Percentiles rank a stretch among this genome's conserved stretches.
These are phyloP conservation scores for Stagonosporopsis tanaceti DNA, from an alignment of 2,329 filamentous ascomycete genomes.

Conservation along the genomic window DNA sequence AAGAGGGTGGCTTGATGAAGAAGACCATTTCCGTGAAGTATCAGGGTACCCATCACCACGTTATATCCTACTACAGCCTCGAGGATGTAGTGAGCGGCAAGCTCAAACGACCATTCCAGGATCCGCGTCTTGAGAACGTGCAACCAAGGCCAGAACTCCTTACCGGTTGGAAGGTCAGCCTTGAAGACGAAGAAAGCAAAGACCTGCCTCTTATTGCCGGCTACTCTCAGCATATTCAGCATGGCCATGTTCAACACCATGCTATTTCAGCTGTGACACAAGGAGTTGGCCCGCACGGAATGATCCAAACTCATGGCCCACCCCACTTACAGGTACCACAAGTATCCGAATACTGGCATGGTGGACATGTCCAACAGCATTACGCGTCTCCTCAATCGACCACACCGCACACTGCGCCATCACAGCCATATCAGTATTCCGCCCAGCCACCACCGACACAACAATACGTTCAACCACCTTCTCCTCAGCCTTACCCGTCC, in stretches of 20 bases:
- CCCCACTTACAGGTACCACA: slow-evolving; percentile 41
- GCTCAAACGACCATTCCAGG: slow-evolving; percentile 47
- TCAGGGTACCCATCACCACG: slow-evolving; percentile 78
- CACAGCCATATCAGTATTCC: slow-evolving; percentile 32
- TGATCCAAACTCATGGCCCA: slow-evolving; percentile 36
- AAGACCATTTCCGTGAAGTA: slow-evolving; percentile 88
- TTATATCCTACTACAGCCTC: slow-evolving; percentile 88
- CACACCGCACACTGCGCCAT: slow-evolving; percentile 28
- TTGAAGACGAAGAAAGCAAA: slow-evolving; percentile 49
- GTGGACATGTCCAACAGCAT: slow-evolving; percentile 32
- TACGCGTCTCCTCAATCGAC: slow-evolving; percentile 34
- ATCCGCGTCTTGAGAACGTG: slow-evolving; percentile 44
- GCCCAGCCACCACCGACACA: slow-evolving; percentile 31
- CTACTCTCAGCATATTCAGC: slow-evolving; percentile 41
- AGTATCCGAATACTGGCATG: slow-evolving; percentile 45
- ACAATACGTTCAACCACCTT: slow-evolving; percentile 36
- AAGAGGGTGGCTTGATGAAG: slow-evolving; percentile 82
- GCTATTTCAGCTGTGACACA: slow-evolving; percentile 31
- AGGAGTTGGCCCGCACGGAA: slow-evolving; percentile 30
- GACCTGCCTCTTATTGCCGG: slow-evolving; percentile 41
- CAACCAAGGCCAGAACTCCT: slow-evolving; percentile 46
- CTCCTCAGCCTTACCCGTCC: slow-evolving; percentile 39
- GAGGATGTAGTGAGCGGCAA: slow-evolving; percentile 70
- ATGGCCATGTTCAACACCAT: slow-evolving; percentile 41
- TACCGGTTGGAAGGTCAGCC: slow-evolving; percentile 48